Percentiles rank a stretch among this genome's conserved stretches.
These are phyloP conservation scores for Magnaporthiopsis poae DNA, from an alignment of 2,329 filamentous ascomycete genomes.

Conservation along the genomic window DNA sequence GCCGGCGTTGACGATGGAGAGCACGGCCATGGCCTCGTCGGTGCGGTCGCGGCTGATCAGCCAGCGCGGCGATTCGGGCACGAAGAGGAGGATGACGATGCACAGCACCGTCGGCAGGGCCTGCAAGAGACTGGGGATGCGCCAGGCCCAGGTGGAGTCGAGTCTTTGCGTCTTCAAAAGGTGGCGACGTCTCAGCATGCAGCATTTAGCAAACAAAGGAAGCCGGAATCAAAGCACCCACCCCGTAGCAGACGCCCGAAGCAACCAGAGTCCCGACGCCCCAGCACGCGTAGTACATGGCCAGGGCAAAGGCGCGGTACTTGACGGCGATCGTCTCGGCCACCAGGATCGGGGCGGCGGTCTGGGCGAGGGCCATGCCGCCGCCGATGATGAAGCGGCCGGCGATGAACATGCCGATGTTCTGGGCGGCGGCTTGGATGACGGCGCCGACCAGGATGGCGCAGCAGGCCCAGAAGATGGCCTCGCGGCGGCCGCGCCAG, in stretches of 20 bases:
- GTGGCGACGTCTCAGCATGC: background rate
- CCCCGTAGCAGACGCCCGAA: constrained; percentile 16
- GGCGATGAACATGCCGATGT: constrained; percentile 20
- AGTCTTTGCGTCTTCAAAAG: constrained; percentile 7
- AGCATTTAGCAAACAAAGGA: background rate
- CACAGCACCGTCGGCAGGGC: constrained; percentile 14
- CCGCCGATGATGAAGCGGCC: constrained; percentile 19
- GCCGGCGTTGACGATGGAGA: constrained; percentile 43
- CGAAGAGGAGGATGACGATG: constrained; percentile 11
- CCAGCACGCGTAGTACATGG: constrained; percentile 10
- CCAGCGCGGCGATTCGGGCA: constrained; percentile 26
- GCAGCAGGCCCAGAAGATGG: constrained; percentile 14
- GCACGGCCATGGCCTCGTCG: constrained; percentile 22
- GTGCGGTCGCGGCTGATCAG: constrained; percentile 22
- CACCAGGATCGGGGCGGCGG: constrained; percentile 12
- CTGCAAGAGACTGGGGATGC: constrained; percentile 16
- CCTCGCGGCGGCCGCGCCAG: constrained; percentile 18
- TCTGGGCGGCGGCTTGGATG: constrained; percentile 16
- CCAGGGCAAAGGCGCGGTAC: constrained; percentile 13
- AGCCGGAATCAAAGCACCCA: constrained; percentile 11
- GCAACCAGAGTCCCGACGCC: constrained; percentile 14
- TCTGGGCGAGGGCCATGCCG: constrained; percentile 15
- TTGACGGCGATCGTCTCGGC: constrained; percentile 13
- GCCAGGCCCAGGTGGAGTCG: constrained; percentile 15
- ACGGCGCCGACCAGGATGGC: constrained; percentile 16